These are phyloP conservation scores for Dalechampia spathulata DNA, from an alignment of 441 rosid genomes.

Conservation along the genomic window DNA sequence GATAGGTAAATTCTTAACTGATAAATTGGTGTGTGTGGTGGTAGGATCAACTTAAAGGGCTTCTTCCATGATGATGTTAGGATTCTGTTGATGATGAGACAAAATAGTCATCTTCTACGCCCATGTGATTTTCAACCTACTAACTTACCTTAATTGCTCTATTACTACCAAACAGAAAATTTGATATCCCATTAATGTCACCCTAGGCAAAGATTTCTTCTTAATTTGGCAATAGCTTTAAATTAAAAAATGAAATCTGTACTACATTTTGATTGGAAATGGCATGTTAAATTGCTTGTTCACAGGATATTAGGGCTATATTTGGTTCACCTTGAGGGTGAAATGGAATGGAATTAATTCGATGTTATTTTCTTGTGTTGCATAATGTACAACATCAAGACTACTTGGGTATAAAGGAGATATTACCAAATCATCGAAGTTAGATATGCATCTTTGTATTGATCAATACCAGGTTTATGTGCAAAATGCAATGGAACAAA, in stretches of 20 bases:
- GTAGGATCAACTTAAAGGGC: not conserved
- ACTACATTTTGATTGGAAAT: too few relatives aligned
- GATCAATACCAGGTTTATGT: too few relatives aligned
- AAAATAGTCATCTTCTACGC: not conserved
- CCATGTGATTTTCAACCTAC: conserved; percentile 5
- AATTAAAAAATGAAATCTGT: too few relatives aligned
- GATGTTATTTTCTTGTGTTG: too few relatives aligned
- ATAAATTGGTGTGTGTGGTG: not conserved
- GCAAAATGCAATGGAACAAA: too few relatives aligned
- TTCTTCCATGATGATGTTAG: not conserved
- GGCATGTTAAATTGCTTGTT: not conserved
- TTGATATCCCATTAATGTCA: not conserved
- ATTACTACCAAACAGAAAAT: not conserved
- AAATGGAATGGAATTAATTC: too few relatives aligned
- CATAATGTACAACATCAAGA: too few relatives aligned
- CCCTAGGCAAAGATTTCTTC: not conserved
- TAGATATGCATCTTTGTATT: too few relatives aligned
- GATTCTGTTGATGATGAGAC: conserved; percentile 1
- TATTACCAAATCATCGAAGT: too few relatives aligned
- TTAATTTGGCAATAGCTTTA: not conserved
- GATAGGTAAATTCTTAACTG: not conserved
- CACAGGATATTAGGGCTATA: not conserved
- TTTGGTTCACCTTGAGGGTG: too few relatives aligned
- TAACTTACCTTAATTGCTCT: conserved; percentile 1
- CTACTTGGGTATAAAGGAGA: too few relatives aligned